A percentile compares a stretch with the other conserved stretches of the same genome.
Conservation (phyloP, 2,329 filamentous ascomycete species). For the Pezicula carpinea region DNA sequence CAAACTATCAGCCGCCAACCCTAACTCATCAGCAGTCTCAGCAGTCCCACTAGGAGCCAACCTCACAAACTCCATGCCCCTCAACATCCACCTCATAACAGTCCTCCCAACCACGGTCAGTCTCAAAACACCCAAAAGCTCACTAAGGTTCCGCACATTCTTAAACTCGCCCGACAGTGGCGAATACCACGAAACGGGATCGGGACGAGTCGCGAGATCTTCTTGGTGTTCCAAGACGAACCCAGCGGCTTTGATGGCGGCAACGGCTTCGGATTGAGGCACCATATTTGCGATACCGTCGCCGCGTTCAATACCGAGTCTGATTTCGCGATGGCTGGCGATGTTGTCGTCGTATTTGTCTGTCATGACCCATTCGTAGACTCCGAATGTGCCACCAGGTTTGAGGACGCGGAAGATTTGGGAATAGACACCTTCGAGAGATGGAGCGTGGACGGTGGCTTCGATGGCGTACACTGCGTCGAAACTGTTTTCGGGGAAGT, state of each 20-base stretch:
- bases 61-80: constrained; percentile 67
- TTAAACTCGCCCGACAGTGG: constrained; percentile 80
- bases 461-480: constrained; percentile 97
- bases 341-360: constrained; percentile 90
- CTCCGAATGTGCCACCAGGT: constrained; percentile 90
- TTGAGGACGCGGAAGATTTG: constrained; percentile 95
- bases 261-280: constrained; percentile 72
- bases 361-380: constrained; percentile 99
- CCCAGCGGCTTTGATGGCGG: constrained; percentile 80
- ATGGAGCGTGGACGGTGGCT: constrained; percentile 91
- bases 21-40: constrained; percentile 90
- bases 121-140: constrained; percentile 77
- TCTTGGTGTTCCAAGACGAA: constrained; percentile 81
- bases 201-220: constrained; percentile 74
- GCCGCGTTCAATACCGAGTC: constrained; percentile 90
- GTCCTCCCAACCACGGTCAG: constrained; percentile 84
- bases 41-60: constrained; percentile 79
- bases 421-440: constrained; percentile 84
- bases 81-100: constrained; percentile 71
- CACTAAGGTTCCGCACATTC: constrained; percentile 74
- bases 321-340: constrained; percentile 80
- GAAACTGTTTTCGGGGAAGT: constrained; percentile 85
- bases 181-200: constrained; percentile 88
- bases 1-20: constrained; percentile 72
- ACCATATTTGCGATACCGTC: constrained; percentile 99